Evolutionary conservation across 768 basidiomycete genomes (phyloP).

Genomic region (Lentinula sp.): DNA sequence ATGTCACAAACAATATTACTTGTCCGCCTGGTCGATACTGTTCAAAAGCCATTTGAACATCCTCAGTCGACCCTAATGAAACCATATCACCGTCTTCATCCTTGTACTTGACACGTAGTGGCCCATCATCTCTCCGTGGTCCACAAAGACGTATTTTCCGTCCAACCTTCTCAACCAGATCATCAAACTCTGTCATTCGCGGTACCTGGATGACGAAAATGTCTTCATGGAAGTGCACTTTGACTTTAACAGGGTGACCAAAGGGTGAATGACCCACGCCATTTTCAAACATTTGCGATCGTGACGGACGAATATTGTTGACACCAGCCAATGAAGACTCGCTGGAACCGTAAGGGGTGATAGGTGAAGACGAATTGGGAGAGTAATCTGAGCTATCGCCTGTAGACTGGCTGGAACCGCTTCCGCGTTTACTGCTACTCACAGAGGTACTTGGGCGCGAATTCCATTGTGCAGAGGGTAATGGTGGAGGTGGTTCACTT

Average conservation of each 20-base stretch:
- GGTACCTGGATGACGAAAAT: conserved; percentile 93
- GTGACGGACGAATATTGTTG: conserved; percentile 26
- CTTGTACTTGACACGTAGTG: conserved; percentile 79
- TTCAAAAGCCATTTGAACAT: conserved; percentile 93
- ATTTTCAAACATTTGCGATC: conserved; percentile 49
- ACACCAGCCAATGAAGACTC: conserved; percentile 66
- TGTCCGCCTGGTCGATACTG: conserved; percentile 73
- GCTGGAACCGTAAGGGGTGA: conserved; percentile 87
- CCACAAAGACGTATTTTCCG: conserved; percentile 92
- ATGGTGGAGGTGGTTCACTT: conserved; percentile 49
- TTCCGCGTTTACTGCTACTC: conserved; percentile 56
- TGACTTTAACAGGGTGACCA: conserved; percentile 67
- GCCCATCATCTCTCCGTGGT: conserved; percentile 71
- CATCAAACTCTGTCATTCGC: conserved; percentile 68
- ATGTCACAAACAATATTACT: conserved; percentile 77
- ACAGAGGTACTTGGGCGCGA: conserved; percentile 33
- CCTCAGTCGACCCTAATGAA: conserved; percentile 83
- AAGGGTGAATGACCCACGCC: conserved; percentile 18
- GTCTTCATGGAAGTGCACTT: conserved; percentile 92
- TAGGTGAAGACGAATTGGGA: conserved; percentile 79
- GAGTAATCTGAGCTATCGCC: conserved; percentile 80
- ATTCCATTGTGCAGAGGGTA: conserved; percentile 42
- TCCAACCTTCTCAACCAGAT: conserved; percentile 85
- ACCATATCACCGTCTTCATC: conserved; percentile 94
- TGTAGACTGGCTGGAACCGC: conserved; percentile 80